Percentiles rank a stretch among this genome's conserved stretches.
Evolutionary conservation across 768 basidiomycete species (phyloP).

Genomic region (Candolleomyces aberdarensis): DNA sequence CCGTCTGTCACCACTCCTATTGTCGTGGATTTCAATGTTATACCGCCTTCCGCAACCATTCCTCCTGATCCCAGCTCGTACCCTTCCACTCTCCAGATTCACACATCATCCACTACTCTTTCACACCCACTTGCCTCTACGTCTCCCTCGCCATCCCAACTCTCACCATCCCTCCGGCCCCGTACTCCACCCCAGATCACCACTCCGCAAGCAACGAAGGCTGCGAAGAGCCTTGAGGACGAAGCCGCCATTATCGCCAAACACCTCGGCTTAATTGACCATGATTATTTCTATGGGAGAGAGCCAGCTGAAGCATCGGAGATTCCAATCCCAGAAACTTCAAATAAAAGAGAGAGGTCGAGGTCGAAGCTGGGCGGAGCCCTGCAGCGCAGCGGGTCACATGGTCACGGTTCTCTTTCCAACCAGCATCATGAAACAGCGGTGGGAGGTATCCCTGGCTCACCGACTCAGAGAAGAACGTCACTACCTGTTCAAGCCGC

Average conservation of each 20-base stretch:
- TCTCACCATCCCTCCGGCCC: neutral
- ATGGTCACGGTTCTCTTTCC: too few species aligned
- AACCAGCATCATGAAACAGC: neutral
- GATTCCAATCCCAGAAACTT: neutral
- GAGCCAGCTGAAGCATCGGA: constrained; percentile 4
- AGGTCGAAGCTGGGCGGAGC: neutral
- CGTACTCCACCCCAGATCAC: neutral
- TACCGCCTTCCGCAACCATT: neutral
- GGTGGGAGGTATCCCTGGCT: neutral
- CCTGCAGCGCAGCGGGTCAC: neutral
- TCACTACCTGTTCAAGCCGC: neutral
- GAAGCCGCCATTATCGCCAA: constrained; percentile 2
- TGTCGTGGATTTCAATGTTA: neutral
- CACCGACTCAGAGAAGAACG: neutral
- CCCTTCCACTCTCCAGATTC: neutral
- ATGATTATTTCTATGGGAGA: constrained; percentile 5
- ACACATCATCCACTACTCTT: neutral
- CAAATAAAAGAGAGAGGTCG: neutral
- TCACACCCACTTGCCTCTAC: neutral
- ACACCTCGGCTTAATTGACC: constrained; percentile 7
- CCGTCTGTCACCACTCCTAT: neutral
- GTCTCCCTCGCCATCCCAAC: neutral
- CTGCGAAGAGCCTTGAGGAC: neutral
- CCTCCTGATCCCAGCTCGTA: neutral
- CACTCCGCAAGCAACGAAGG: too few species aligned